Percentiles rank a stretch among this genome's conserved stretches.
Evolutionary conservation across 768 basidiomycete genomes (phyloP).

Genomic region (Tephrocybe sp.): DNA sequence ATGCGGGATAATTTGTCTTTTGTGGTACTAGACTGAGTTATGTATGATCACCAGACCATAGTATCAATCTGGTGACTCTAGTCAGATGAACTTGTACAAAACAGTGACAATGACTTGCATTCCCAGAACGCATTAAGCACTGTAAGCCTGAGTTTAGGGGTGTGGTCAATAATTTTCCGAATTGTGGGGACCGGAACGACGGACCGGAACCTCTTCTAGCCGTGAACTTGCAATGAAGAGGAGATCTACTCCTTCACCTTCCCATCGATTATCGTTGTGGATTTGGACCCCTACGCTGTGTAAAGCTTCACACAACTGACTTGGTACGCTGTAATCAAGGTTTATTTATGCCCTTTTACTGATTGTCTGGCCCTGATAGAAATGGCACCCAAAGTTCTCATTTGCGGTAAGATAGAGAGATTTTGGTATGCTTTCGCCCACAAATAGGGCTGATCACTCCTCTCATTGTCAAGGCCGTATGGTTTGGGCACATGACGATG

Average conservation of each 20-base stretch:
- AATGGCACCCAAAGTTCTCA: conserved; percentile 28
- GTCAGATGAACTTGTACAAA: not conserved
- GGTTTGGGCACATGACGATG: conserved; percentile 80
- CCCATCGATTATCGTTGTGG: conserved; percentile 1
- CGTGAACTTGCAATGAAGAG: no score
- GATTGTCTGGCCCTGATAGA: not conserved
- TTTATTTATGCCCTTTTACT: not conserved
- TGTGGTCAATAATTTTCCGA: no score
- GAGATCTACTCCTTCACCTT: not conserved
- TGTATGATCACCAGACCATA: not conserved
- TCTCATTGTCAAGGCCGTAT: conserved; percentile 60
- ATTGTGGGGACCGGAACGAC: not conserved
- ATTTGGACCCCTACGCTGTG: no score
- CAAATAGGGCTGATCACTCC: not conserved
- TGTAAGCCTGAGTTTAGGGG: no score
- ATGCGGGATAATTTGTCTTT: conserved; percentile 9
- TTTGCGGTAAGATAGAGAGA: conserved; percentile 20
- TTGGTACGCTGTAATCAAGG: not conserved
- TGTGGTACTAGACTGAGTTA: not conserved
- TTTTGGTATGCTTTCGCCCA: not conserved
- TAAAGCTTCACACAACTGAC: not conserved
- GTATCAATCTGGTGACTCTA: not conserved
- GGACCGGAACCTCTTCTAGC: not conserved
- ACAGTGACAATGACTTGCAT: no score
- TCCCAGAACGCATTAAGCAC: no score